These are phyloP conservation scores for Exutisphaerella laricina DNA, from an alignment of 2,329 filamentous ascomycete genomes.

Conservation along the genomic window DNA sequence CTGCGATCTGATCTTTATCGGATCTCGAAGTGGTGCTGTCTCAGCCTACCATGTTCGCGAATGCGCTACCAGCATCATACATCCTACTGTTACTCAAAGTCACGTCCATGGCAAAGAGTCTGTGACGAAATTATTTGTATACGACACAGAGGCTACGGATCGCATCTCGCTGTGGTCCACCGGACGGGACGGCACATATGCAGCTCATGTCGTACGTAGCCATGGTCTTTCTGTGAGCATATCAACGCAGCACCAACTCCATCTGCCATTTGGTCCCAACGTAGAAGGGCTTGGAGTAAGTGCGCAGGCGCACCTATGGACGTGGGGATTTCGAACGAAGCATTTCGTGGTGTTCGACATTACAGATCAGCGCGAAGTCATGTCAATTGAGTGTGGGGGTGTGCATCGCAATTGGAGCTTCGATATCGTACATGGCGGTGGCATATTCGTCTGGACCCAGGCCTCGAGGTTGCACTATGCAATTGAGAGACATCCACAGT, in stretches of 20 bases:
- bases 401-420: constrained; percentile 73
- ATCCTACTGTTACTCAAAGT: constrained; percentile 16
- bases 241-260: constrained; percentile 59
- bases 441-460: constrained; percentile 69
- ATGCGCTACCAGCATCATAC: neutral
- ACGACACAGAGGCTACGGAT: neutral
- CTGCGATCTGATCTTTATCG: constrained; percentile 38
- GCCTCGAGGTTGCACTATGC: constrained; percentile 38
- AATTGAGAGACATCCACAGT: constrained; percentile 15
- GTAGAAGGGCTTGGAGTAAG: constrained; percentile 67
- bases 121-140: constrained; percentile 58
- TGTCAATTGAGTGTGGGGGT: constrained; percentile 74
- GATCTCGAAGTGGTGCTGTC: constrained; percentile 52
- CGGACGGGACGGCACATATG: constrained; percentile 70
- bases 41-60: constrained; percentile 32
- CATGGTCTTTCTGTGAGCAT: constrained; percentile 34
- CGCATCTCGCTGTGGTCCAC: constrained; percentile 59
- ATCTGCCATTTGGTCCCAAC: constrained; percentile 66
- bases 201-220: constrained; percentile 50
- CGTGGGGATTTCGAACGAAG: constrained; percentile 77
- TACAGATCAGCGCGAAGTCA: constrained; percentile 61
- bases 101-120: constrained; percentile 52
- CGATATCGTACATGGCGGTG: constrained; percentile 34
- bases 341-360: constrained; percentile 80
- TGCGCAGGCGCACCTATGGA: constrained; percentile 52